Base-by-base conservation (phyloP, 805 yeast species). In the Yamadazyma sp. region DNA sequence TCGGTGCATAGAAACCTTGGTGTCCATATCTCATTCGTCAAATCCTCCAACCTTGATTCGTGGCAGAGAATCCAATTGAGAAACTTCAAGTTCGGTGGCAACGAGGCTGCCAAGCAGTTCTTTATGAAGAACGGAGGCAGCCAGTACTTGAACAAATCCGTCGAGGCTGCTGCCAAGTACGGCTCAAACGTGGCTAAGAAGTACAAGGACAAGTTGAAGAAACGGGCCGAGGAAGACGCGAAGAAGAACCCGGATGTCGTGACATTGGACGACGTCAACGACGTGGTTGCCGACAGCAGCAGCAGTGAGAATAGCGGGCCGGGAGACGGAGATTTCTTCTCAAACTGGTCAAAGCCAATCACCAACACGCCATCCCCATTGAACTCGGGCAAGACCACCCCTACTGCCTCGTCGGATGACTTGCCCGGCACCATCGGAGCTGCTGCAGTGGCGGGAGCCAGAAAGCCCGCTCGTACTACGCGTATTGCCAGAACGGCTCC, bases 1-100 rank as follows among this genome's bases (percentile, higher is more conserved):
- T 90, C 98, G 3, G 88, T 84, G 36, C 99, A 93, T 69, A 79
- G 99, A 62, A 89, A 89, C 60, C 64, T 93, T 65, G 99, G 99
- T 42, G 97, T 90, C 25, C 99, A 93, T 60, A 82, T 93, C 53
- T 79, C 97, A 25, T 93, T 93, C 69, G 98, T 93, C 42, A 87
- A 89, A 59, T 87, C 96, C 19, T 78, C 93, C 19, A 85, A 82
- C 48, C 73, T 93, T 68, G 99, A 93, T 64, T 85, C 88, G 60
- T 93, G 99, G 99, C 82, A 90, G 28, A 76, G 89, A 53, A 80
- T 78, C 54, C 96, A 93, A 62, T 72, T 93, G 57, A 79, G 99
- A 53, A 78, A 87, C 59, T 88, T 93, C 78, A 88, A 90, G 59
- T 80, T 85, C 44, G 98, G 98, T 48, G 99, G 98, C 18, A 93